Evolutionary conservation across 2,329 filamentous ascomycete genomes (phyloP), one percentile per base, ranked within the genome.

Genomic region (Hymenoscyphus linearis): DNA sequence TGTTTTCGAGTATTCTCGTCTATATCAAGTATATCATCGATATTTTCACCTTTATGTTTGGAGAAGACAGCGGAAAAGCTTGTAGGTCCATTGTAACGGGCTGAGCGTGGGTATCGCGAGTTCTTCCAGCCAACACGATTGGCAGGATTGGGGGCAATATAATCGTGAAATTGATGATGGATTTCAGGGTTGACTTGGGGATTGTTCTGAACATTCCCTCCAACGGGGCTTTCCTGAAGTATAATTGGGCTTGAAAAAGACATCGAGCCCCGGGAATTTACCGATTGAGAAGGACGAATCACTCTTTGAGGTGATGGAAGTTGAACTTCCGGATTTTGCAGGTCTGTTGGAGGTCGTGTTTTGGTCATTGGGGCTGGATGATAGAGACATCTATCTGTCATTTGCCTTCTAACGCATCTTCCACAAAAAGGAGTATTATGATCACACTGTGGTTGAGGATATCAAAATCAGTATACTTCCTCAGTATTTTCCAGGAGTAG

Each of bases 1-100:
- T 70, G 65, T 37, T 64, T 65, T 44, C 67, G 62, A 10, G 61
- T 58, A 36, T 70, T 64, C 34, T 70, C 67, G 9, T 66, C 66
- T 52, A 69, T 68, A 35, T 69, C 63, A 25, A 71, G 53, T 16
- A 71, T 25, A 36, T 65, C 65, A 53, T 60, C 65, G 31, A 60
- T 60, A 26, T 65, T 55, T 7, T 62, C 63, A 18, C 57, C 57
- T 40, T 64, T 63, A 52, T 66, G 58, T 47, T 72, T 67, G 2
- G 61, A 61, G 50, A 69, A 72, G 1, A 71, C 64, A 26, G 70
- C 66, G n/a, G 66, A 65, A 57, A 70, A 71, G 50, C 66, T 70
- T 1, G 70, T 71, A 2, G 68, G 69, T 1, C 70, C 70, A 50
- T 67, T 66, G 52, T 68, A 72, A 18, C 61, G 57, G 2, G 64